Evolutionary conservation across 2,329 filamentous ascomycete species (phyloP).

Genomic region (Hypoxylon sp.): DNA sequence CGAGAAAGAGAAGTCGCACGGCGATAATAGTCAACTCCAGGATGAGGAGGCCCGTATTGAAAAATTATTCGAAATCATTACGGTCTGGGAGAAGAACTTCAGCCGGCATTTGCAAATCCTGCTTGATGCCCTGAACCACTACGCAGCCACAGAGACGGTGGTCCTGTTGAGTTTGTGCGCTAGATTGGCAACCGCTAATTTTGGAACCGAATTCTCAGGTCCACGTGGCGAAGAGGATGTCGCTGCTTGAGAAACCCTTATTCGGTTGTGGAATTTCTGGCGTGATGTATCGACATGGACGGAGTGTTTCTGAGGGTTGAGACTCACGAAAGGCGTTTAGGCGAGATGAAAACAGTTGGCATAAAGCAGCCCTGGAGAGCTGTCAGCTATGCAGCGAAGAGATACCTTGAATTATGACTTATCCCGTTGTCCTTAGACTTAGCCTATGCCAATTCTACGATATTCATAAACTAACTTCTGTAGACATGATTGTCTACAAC

Average conservation of each 20-base stretch:
- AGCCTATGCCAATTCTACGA: background rate
- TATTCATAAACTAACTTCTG: background rate
- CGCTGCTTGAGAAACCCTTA: constrained; percentile 37
- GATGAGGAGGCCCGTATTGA: constrained; percentile 69
- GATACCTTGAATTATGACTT: constrained; percentile 40
- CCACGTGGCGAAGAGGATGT: constrained; percentile 71
- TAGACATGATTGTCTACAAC: background rate
- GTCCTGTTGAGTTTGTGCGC: constrained; percentile 91
- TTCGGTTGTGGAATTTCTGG: constrained; percentile 8
- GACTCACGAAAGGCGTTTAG: constrained; percentile 37
- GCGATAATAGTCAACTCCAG: constrained; percentile 57
- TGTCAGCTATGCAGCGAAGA: constrained; percentile 34
- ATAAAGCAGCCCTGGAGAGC: constrained; percentile 16
- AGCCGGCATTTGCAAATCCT: constrained; percentile 92
- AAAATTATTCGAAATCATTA: constrained; percentile 88
- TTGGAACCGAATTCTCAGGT: constrained; percentile 77
- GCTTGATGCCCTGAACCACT: constrained; percentile 95
- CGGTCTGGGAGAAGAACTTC: constrained; percentile 95
- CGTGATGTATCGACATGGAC: constrained; percentile 8
- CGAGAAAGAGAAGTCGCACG: constrained; percentile 59
- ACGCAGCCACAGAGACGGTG: constrained; percentile 96
- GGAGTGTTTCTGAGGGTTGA: constrained; percentile 25
- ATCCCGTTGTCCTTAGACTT: constrained; percentile 14
- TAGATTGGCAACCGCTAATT: constrained; percentile 83
- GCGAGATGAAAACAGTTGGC: constrained; percentile 33